A percentile compares a stretch with the other conserved stretches of the same genome.
These are phyloP conservation scores for Gymnopilus junonius DNA, from an alignment of 768 basidiomycete genomes.

Conservation along the genomic window DNA sequence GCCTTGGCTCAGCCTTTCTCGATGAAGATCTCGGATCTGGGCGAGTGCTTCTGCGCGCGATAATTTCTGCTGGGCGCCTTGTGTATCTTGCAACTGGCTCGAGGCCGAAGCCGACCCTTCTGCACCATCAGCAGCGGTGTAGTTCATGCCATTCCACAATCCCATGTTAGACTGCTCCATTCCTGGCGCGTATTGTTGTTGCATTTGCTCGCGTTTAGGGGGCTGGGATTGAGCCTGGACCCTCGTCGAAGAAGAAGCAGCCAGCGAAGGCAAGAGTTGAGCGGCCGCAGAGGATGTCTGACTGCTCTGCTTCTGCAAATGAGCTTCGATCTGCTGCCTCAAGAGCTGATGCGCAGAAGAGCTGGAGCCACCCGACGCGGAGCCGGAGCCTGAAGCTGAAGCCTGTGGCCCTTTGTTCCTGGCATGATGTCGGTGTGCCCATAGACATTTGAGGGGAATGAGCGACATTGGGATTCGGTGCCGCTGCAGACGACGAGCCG, in stretches of 20 bases:
- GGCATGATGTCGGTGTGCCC: neutral
- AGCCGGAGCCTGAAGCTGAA: neutral
- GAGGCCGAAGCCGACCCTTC: constrained; percentile 2
- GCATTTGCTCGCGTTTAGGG: neutral
- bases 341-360: constrained; percentile 12
- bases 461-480: neutral
- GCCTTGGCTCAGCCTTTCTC: constrained; percentile 34
- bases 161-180: neutral
- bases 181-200: neutral
- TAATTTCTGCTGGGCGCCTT: neutral
- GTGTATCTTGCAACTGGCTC: constrained; percentile 45
- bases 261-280: neutral
- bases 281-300: constrained; percentile 1
- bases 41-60: constrained; percentile 50
- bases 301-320: constrained; percentile 17
- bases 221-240: neutral
- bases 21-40: constrained; percentile 57
- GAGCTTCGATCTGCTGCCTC: constrained; percentile 22
- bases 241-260: neutral
- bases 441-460: neutral
- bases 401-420: neutral
- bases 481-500: neutral
- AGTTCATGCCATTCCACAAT: constrained; percentile 3
- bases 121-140: neutral
- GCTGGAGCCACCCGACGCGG: neutral